A percentile compares a stretch with the other conserved stretches of the same genome.
Evolutionary conservation across 331 rosid species (phyloP).

Genomic region (Cydonia oblonga): DNA sequence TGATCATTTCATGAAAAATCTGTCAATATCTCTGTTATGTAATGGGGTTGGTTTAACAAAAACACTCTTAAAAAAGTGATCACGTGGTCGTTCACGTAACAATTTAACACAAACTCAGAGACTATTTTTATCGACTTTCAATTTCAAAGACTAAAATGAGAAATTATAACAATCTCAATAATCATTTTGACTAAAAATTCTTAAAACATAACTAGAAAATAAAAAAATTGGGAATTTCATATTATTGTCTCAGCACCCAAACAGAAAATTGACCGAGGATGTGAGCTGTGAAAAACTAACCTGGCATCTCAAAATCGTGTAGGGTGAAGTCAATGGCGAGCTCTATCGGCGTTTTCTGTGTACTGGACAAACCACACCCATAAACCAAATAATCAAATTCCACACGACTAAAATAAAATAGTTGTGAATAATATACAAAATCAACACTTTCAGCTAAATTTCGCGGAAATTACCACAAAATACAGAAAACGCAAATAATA

Average conservation of each 20-base stretch:
- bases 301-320: conserved; percentile 99
- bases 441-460: neutral
- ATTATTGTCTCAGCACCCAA: conserved; percentile 3
- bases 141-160: too few species aligned
- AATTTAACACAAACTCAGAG: too few species aligned
- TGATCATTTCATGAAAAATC: too few species aligned
- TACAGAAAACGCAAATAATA: neutral
- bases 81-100: too few species aligned
- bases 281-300: conserved; percentile 26
- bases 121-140: too few species aligned
- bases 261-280: conserved; percentile 2
- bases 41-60: too few species aligned
- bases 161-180: too few species aligned
- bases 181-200: neutral
- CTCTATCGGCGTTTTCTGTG: conserved; percentile 66
- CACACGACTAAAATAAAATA: neutral
- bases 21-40: rapidly evolving
- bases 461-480: neutral
- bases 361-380: conserved; percentile 23
- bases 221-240: neutral
- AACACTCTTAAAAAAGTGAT: too few species aligned
- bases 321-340: conserved; percentile 82
- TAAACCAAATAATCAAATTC: neutral
- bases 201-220: neutral
- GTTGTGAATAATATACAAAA: conserved; percentile 5